Percentiles rank a stretch among this genome's conserved stretches.
phyloP scores from a whole-genome alignment of 768 basidiomycete species.

The Pleurotus pulmonarius region DNA sequence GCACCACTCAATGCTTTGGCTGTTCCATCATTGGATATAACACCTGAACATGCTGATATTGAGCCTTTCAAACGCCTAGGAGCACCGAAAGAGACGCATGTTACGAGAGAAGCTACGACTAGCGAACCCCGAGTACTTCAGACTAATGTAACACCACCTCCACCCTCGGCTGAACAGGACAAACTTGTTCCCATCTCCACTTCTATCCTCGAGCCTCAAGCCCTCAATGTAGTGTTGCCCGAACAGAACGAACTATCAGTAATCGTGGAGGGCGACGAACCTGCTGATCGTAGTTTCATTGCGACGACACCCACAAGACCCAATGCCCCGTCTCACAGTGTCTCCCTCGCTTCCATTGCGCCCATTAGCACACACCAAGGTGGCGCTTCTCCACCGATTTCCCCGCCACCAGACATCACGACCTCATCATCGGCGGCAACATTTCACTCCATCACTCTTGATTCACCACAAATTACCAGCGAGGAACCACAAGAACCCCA shows the following conservation, averaged over 20 bases:
- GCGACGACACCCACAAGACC: neutral
- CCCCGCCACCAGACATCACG: conserved; percentile 1
- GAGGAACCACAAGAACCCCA: neutral
- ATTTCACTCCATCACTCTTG: conserved; percentile 34
- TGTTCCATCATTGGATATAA: neutral
- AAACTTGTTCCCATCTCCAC: no score
- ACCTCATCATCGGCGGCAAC: conserved; percentile 30
- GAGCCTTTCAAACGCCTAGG: no score
- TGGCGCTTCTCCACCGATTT: neutral
- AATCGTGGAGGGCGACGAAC: conserved; percentile 71
- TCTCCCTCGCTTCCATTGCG: neutral
- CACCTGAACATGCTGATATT: conserved; percentile 19
- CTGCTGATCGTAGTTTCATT: conserved; percentile 33
- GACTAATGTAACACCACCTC: no score
- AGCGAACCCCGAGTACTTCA: no score
- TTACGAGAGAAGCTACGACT: no score
- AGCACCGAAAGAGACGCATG: no score
- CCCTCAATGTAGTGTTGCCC: neutral
- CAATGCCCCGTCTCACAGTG: neutral
- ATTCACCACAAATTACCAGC: conserved; percentile 24
- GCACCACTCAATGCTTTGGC: no score
- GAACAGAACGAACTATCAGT: conserved; percentile 55
- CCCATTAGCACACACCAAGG: neutral
- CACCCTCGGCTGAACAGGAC: no score
- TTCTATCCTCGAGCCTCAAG: conserved; percentile 10